Base-by-base conservation (phyloP, 2,329 filamentous ascomycete species). In the Colletotrichum falcatum region DNA sequence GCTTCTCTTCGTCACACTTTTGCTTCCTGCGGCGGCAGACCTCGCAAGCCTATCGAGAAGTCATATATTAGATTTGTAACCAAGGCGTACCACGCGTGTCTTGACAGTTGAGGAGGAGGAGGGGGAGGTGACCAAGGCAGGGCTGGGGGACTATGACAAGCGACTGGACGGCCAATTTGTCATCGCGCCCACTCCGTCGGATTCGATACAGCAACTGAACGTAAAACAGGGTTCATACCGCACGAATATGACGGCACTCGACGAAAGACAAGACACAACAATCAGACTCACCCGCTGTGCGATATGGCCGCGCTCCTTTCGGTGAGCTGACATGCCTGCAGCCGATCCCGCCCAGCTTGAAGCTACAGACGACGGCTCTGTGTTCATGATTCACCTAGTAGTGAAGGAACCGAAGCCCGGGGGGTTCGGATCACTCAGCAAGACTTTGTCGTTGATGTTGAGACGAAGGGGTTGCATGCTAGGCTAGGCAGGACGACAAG, bases 1-100 rank as follows among this genome's bases (percentile, higher is more conserved):
- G 89, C 65, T 88, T 82, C 75, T 85, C 82, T 77, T 91, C 89
- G 76, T 90, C 88, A 78, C 89, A 91, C 81, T 86, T 89, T 74
- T 90, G 88, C 78, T 91, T 91, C 73, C 89, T 87, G 61, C 78
- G 80, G 59, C 88, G 84, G 77, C 88, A 90, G 37, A 84, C 88
- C 74, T 90, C 87, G 79, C 88, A 90, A 26, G 88, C 88, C 81
- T 85, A 53, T 33, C 7, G 11, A 55, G 18, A 35, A 14, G 39
- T 69, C n/a, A n/a, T 33, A 37, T 54, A 59, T 67, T 16, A 58
- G 49, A 46, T 26, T 28, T 53, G 11, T 30, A 23, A 26, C 18
- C 20, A 62, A 46, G 28, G 12, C 18, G 20, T 28, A 37, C 18
- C 20, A 61, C 12, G n/a, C 23, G 33, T 20, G 18, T 30, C 2